A percentile compares a stretch with the other conserved stretches of the same genome.
These are phyloP conservation scores for Drosera spatulata DNA, from an alignment of 179 eudicot species.

Conservation along the genomic window DNA sequence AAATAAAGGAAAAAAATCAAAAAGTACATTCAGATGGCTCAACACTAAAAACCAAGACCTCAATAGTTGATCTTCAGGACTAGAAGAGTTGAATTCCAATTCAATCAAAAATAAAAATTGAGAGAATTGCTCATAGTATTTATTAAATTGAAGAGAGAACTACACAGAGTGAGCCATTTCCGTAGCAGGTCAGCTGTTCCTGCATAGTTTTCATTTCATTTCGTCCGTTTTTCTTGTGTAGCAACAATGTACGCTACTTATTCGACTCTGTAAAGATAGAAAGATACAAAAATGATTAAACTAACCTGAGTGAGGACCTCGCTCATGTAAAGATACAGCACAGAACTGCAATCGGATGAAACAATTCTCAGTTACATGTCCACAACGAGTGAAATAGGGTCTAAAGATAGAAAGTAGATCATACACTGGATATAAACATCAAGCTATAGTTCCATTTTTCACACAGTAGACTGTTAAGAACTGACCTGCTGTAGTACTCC, in stretches of 20 bases:
- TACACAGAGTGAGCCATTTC: neutral
- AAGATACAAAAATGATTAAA: constrained; percentile 1
- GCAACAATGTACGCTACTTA: neutral
- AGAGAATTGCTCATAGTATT: too few species aligned
- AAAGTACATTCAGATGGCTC: neutral
- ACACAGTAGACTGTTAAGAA: constrained; percentile 1
- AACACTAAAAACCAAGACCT: neutral
- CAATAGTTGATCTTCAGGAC: neutral
- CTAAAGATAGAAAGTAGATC: neutral
- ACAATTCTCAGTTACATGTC: neutral
- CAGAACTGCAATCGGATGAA: constrained; percentile 44
- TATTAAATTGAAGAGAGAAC: neutral
- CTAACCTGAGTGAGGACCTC: constrained; percentile 63
- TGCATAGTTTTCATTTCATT: neutral
- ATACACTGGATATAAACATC: neutral
- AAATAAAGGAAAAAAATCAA: constrained; percentile 15
- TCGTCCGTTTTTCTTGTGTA: neutral
- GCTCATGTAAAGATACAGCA: constrained; percentile 44
- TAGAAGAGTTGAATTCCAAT: too few species aligned
- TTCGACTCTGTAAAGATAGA: neutral
- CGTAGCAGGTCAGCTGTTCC: neutral
- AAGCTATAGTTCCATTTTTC: neutral
- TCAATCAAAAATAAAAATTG: too few species aligned
- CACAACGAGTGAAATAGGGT: neutral
- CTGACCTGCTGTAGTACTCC: constrained; percentile 58